Evolutionary conservation across 371 early-diverging fungal genomes (phyloP).

Genomic region (Catenaria anguillulae): DNA sequence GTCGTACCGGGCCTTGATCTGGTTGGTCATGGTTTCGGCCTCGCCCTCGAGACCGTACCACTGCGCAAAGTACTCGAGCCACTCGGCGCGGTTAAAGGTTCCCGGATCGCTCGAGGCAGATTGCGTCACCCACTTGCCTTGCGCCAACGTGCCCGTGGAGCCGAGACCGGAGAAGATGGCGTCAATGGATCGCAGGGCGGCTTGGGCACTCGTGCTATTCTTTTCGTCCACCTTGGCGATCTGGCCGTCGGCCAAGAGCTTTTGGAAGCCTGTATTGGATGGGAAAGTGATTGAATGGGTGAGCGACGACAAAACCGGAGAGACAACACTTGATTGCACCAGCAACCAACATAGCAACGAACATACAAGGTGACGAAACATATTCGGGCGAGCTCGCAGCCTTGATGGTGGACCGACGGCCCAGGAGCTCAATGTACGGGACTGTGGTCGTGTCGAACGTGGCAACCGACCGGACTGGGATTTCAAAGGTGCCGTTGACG

Average conservation of each 20-base stretch:
- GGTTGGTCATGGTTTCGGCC: constrained; percentile 36
- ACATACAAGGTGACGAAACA: constrained; percentile 42
- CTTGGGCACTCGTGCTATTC: constrained; percentile 25
- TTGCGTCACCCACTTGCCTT: constrained; percentile 9
- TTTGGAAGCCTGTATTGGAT: no score
- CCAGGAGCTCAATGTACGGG: constrained; percentile 37
- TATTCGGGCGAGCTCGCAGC: constrained; percentile 37
- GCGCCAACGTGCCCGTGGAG: constrained; percentile 13
- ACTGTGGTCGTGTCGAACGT: constrained; percentile 44
- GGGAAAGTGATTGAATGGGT: no score
- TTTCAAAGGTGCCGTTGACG: constrained; percentile 30
- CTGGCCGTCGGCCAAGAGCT: constrained; percentile 8
- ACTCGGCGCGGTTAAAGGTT: constrained; percentile 49
- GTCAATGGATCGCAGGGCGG: constrained; percentile 24
- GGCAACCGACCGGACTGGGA: constrained; percentile 43
- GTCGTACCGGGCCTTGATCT: constrained; percentile 49
- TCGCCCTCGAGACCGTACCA: constrained; percentile 51
- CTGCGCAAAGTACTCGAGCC: constrained; percentile 58
- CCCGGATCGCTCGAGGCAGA: constrained; percentile 22
- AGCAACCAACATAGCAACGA: no score
- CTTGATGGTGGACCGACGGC: constrained; percentile 35
- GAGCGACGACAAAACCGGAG: no score
- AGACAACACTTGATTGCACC: no score
- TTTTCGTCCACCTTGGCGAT: constrained; percentile 20
- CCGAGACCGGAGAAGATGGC: constrained; percentile 21